Evolutionary conservation across 352 stramenopile genomes (phyloP).

Genomic region (Pythium monospermum): DNA sequence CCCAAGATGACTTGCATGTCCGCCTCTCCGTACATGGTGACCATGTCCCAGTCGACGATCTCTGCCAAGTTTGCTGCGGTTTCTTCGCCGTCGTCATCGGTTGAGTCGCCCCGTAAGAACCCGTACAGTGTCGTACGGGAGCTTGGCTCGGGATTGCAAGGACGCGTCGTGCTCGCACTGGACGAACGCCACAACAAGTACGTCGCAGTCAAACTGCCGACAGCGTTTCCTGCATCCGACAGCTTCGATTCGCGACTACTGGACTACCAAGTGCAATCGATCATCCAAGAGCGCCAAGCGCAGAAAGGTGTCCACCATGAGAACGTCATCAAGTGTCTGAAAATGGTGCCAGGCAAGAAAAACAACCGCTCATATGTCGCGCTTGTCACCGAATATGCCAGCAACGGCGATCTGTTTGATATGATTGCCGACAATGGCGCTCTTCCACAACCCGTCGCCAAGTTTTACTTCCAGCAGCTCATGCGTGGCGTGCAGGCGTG

Average conservation of each 20-base stretch:
- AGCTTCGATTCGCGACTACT: constrained; percentile 32
- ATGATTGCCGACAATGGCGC: constrained; percentile 67
- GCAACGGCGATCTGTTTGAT: constrained; percentile 86
- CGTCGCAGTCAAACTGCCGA: constrained; percentile 77
- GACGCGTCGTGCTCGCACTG: constrained; percentile 52
- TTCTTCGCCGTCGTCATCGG: not conserved
- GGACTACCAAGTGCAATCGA: constrained; percentile 59
- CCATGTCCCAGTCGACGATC: not conserved
- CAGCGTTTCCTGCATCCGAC: constrained; percentile 25
- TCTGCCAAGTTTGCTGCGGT: not conserved
- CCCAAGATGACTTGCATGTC: constrained; percentile 12
- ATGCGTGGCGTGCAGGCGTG: constrained; percentile 69
- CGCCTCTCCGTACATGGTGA: not conserved
- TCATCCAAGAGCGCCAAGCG: constrained; percentile 57
- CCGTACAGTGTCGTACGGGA: constrained; percentile 48
- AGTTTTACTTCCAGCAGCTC: constrained; percentile 82
- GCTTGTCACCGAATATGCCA: constrained; percentile 76
- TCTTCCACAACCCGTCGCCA: constrained; percentile 51
- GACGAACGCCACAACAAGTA: constrained; percentile 37
- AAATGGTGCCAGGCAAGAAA: constrained; percentile 40
- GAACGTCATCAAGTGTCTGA: constrained; percentile 49
- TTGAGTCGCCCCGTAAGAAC: constrained; percentile 15
- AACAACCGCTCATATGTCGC: constrained; percentile 50
- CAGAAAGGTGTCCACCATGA: constrained; percentile 47
- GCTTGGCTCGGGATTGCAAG: constrained; percentile 58